Conservation (phyloP, 768 basidiomycete genomes). For the Paxillus ammoniavirescens region DNA sequence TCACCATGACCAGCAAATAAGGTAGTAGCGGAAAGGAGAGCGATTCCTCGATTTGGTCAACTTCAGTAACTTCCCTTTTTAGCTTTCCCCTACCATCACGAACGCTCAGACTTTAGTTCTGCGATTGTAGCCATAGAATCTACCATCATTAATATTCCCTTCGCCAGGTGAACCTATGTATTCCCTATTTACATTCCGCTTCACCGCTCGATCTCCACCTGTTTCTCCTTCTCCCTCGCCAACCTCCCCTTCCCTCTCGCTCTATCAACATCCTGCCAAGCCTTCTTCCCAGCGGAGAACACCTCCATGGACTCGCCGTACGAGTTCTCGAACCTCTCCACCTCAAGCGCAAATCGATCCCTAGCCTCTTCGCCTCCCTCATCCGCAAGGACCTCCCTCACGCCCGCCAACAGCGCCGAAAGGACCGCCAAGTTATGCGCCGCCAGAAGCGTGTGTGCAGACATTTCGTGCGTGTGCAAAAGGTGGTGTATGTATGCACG, state of each 20-base stretch:
- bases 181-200: not conserved
- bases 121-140: too few relatives aligned
- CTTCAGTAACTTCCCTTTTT: too few relatives aligned
- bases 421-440: conserved; percentile 76
- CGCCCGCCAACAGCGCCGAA: conserved; percentile 58
- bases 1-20: not conserved
- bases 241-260: conserved; percentile 77
- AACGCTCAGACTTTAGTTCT: too few relatives aligned
- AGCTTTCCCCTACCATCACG: too few relatives aligned
- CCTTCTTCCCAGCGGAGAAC: conserved; percentile 48
- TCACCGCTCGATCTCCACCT: conserved; percentile 6
- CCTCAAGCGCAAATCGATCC: conserved; percentile 41
- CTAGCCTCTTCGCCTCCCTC: not conserved
- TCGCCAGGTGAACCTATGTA: too few relatives aligned
- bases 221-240: conserved; percentile 55
- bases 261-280: conserved; percentile 66
- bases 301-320: conserved; percentile 52
- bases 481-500: conserved; percentile 83
- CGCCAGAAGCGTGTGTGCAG: conserved; percentile 69
- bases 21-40: too few relatives aligned
- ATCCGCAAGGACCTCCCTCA: conserved; percentile 41
- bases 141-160: too few relatives aligned
- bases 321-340: conserved; percentile 43
- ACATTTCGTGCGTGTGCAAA: conserved; percentile 88
- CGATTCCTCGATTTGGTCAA: too few relatives aligned